Evolutionary conservation across 768 basidiomycete genomes (phyloP), one percentile per base, ranked within the genome.

Genomic region (Crassisporium funariophilum): DNA sequence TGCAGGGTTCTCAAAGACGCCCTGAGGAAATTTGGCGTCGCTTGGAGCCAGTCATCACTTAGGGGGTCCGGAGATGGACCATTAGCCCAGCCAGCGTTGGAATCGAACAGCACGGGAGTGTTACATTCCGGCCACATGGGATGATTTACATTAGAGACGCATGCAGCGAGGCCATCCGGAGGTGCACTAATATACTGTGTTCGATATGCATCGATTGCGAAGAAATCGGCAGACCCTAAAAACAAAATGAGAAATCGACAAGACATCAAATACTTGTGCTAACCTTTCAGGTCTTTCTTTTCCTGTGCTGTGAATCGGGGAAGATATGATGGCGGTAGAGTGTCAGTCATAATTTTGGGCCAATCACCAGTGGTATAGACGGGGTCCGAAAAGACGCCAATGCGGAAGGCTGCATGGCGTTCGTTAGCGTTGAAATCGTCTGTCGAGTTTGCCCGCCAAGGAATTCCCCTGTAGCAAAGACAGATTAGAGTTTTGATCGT

Each of bases 121-220:
- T 77, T 67, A 47, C 79, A 79, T 29, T 66, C 70, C 2, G 78
- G 79, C 78, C 79, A 81, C n/a, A 73, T 53, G 4, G 76, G 75
- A 55, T 79, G 69, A 1, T 71, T 66, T 17, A 60, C 61, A 45
- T 78, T 72, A 4, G 62, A 53, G 6, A 72, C 55, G 54, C 78
- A 79, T 11, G 74, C 66, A 13, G 63, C 70, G 9, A 79, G 56
- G 9, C 79, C 78, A 34, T 70, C 70, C 0, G 59, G 54, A 10
- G 77, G 76, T 8, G 75, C 77, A 12, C 66, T 50, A 24, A 75
- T 55, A 52, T 55, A 76, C 25, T 66, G 68, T 1, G 68, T 69
- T 12, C 73, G 65, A 37, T 78, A 78, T 1, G 74, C 62, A 44
- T 79, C 78, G 17, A 76, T 78, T 10, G 77, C 78, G 50, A 71